These are phyloP conservation scores for Yarrowia divulgata DNA, from an alignment of 805 yeast species.

Conservation along the genomic window DNA sequence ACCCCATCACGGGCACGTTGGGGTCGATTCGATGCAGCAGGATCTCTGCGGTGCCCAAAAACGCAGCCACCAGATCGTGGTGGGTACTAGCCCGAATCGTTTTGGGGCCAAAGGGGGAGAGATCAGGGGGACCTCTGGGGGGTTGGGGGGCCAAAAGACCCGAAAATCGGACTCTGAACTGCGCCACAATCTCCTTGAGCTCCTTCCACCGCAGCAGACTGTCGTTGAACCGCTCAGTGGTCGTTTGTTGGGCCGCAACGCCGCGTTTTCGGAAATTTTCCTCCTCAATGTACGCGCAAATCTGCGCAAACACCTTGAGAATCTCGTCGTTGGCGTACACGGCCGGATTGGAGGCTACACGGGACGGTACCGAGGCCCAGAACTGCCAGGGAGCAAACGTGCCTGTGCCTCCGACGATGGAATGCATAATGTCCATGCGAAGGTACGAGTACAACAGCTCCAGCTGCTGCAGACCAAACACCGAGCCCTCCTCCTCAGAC, in stretches of 20 bases:
- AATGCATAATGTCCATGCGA: conserved; percentile 39
- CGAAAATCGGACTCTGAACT: neutral
- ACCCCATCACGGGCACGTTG: conserved; percentile 18
- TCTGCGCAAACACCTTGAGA: conserved; percentile 6
- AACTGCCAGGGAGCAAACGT: conserved; percentile 38
- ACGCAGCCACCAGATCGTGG: conserved; percentile 16
- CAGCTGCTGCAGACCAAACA: conserved; percentile 15
- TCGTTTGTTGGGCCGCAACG: neutral
- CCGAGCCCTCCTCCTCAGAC: neutral
- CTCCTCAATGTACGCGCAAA: conserved; percentile 24
- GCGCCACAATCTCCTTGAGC: neutral
- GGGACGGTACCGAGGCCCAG: conserved; percentile 20
- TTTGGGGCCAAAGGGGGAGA: conserved; percentile 21
- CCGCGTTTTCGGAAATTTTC: conserved; percentile 17
- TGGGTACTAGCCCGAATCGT: conserved; percentile 12
- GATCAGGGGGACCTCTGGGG: neutral
- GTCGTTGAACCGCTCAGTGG: conserved; percentile 1
- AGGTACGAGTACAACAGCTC: conserved; percentile 33
- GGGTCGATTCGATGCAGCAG: conserved; percentile 33
- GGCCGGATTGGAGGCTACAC: conserved; percentile 6
- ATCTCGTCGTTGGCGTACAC: conserved; percentile 37
- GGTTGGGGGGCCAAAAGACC: conserved; percentile 3
- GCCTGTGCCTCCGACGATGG: conserved; percentile 26
- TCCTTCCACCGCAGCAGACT: neutral
- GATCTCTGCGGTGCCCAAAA: conserved; percentile 1